Evolutionary conservation across 1,284 basidiomycete genomes (phyloP).

Genomic region (Inonotus hispidus): DNA sequence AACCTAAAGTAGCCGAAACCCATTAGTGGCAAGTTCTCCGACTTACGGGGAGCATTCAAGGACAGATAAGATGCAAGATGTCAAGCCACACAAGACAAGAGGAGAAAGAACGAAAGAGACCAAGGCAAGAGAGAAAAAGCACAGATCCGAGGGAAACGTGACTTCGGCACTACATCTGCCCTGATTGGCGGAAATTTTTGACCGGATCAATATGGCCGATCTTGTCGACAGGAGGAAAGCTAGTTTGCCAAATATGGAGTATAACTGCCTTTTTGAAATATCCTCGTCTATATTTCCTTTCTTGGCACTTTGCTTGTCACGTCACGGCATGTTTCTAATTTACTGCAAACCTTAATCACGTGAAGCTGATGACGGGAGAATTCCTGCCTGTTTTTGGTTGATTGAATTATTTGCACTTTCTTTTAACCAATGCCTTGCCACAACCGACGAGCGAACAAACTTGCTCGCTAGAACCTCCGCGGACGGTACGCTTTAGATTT

Average conservation of each 20-base stretch:
- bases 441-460: neutral
- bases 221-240: neutral
- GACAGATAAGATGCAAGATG: neutral
- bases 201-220: neutral
- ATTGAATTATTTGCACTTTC: neutral
- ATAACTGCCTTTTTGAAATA: neutral
- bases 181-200: constrained; percentile 3
- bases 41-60: neutral
- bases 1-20: neutral
- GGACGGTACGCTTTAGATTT: neutral
- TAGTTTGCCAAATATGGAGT: neutral
- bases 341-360: neutral
- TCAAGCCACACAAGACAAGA: neutral
- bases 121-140: neutral
- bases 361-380: neutral
- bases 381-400: neutral
- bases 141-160: neutral
- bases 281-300: neutral
- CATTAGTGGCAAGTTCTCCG: neutral
- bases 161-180: neutral
- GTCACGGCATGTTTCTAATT: neutral
- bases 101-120: too few relatives aligned
- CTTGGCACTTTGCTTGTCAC: neutral
- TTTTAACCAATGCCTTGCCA: neutral
- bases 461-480: neutral